Conservation (phyloP, 176 grass and related monocot genomes). For the Themeda triandra region DNA sequence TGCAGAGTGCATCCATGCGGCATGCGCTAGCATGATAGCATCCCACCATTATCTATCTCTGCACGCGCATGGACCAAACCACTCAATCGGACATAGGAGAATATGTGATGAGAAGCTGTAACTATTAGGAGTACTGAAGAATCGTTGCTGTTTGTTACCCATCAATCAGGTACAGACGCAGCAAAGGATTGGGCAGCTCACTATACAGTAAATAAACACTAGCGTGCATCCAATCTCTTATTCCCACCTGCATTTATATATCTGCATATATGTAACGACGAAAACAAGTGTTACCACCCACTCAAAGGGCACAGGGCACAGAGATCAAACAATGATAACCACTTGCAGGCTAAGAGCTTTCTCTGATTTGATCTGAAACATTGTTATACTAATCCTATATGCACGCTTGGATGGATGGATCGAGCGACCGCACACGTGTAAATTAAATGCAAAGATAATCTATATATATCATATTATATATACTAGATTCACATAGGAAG, state of each 20-base stretch:
- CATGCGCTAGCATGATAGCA: too few species aligned
- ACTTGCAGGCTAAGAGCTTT: background rate
- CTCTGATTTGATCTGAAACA: slow-evolving; percentile 1
- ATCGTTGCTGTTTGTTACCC: background rate
- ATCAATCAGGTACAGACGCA: background rate
- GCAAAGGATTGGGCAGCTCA: background rate
- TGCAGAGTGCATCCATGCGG: background rate
- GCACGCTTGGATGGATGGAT: background rate
- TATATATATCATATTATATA: background rate
- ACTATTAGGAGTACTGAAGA: background rate
- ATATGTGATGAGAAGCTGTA: background rate
- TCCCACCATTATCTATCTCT: background rate
- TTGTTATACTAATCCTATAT: background rate
- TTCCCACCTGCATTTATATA: too few species aligned
- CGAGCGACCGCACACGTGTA: background rate
- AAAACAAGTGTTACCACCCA: background rate
- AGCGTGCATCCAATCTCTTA: too few species aligned
- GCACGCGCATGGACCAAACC: background rate
- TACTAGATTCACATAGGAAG: background rate
- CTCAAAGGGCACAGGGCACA: background rate
- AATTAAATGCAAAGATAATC: background rate
- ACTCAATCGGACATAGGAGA: background rate
- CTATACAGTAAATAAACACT: too few species aligned
- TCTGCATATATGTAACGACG: too few species aligned
- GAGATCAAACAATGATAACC: slow-evolving; percentile 11